Percentiles rank a stretch among this genome's conserved stretches.
Conservation (phyloP, 352 stramenopile species). For the Phytophthora hibernalis region DNA sequence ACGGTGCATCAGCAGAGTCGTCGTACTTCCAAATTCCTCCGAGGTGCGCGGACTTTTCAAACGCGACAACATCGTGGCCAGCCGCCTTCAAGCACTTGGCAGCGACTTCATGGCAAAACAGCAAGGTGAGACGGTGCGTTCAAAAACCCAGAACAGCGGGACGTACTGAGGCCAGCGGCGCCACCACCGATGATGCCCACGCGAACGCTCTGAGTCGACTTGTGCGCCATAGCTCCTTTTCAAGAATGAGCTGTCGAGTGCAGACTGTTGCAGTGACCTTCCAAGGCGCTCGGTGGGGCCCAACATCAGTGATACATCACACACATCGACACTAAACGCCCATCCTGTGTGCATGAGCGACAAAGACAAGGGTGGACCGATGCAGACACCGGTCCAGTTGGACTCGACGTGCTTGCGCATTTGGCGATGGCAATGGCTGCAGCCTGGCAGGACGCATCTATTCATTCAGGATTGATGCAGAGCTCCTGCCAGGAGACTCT, state of each 20-base stretch:
- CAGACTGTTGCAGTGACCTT: neutral
- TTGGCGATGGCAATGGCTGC: conserved; percentile 13
- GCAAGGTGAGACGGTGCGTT: conserved; percentile 13
- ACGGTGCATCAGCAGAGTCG: conserved; percentile 47
- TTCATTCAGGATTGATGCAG: conserved; percentile 20
- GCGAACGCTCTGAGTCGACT: conserved; percentile 34
- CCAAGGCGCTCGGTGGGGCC: neutral
- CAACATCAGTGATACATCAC: too few species aligned
- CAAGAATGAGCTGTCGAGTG: conserved; percentile 19
- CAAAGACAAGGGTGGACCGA: conserved; percentile 38
- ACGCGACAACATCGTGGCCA: conserved; percentile 66
- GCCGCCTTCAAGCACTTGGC: conserved; percentile 61
- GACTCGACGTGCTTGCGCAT: conserved; percentile 28
- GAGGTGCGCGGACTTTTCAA: conserved; percentile 61
- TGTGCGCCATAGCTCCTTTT: conserved; percentile 27
- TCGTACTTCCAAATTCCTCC: conserved; percentile 82
- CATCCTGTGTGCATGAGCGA: conserved; percentile 24
- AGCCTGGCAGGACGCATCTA: conserved; percentile 8
- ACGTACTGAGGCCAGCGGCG: conserved; percentile 73
- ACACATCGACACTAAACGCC: conserved; percentile 3
- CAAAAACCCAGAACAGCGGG: neutral
- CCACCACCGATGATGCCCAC: conserved; percentile 75
- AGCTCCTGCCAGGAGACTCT: too few species aligned
- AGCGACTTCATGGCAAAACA: conserved; percentile 44
- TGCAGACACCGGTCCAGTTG: conserved; percentile 6